Base-by-base conservation (phyloP, 2,329 filamentous ascomycete species). In the Dothistroma septosporum region DNA sequence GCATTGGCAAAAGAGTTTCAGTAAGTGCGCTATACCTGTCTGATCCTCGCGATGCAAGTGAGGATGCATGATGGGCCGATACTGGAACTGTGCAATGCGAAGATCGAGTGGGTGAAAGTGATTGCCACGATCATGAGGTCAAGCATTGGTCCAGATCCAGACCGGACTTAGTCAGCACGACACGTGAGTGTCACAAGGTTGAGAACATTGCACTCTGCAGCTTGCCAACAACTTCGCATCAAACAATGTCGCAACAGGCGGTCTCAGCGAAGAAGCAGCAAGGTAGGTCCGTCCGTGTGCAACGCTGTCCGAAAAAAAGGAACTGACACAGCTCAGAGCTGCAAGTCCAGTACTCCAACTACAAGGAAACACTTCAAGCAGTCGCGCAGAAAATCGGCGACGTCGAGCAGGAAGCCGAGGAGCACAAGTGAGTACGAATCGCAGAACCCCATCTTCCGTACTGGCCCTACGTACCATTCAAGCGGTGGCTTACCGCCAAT, bases 361-460 rank as follows among this genome's bases (percentile, higher is more conserved):
- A 84, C 81, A 88, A 87, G 72, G 86, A 84, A 71, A 86, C 82
- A 35, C 84, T 99, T 61, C 93, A 97, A 77, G 90, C 94, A 73
- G 87, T 99, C 71, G 94, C 94, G 32, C 88, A 92, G 73, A 97
- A 96, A 76, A 97, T 99, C 69, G 94, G 94, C 46, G 92, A 97
- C 73, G 92, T 99, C 59, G 94, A 99, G 79, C 91, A 96, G 75
- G 94, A 97, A 76, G 88, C 90, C 21, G 94, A 99, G 76, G 94
- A 99, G 76, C 94, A 99, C 82, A 97, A 96, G 94, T 97, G 79
- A 75, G 77, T 61, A 19, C 55, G 55, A 48, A 41, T 47, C 47
- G 16, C 63, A 65, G 53, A 63, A 33, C 19, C 53, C 33, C 41
- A 22, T 32, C 44, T 55, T 49, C 10, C 19, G 33, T 16, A 31